Conservation (phyloP, 2,329 filamentous ascomycete genomes). For the Alternaria incomplexa region DNA sequence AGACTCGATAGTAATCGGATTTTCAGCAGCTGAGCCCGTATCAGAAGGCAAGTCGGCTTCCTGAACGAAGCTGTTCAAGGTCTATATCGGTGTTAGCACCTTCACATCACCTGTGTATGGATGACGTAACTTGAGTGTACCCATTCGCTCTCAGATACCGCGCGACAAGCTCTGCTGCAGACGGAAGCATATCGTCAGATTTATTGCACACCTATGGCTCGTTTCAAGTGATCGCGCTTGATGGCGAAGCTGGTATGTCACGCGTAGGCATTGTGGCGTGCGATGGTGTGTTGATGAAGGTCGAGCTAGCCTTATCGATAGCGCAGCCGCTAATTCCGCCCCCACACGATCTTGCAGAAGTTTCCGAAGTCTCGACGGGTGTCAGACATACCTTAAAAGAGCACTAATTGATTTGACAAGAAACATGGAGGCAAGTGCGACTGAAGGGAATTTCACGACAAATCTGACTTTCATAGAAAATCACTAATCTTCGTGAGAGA, state of each 20-base stretch:
- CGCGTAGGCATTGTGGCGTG: background rate
- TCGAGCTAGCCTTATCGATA: conserved; percentile 15
- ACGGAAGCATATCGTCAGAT: conserved; percentile 37
- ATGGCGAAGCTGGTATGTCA: background rate
- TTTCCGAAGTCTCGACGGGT: conserved; percentile 1
- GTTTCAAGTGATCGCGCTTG: background rate
- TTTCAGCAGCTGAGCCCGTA: conserved; percentile 51
- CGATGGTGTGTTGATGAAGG: background rate
- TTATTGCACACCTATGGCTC: no score
- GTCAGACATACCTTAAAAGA: background rate
- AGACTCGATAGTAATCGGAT: conserved; percentile 62
- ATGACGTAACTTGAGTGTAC: conserved; percentile 47
- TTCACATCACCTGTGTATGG: background rate
- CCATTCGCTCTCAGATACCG: conserved; percentile 50
- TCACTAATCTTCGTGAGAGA: conserved; percentile 9
- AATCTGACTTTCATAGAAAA: conserved; percentile 3
- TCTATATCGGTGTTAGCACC: conserved; percentile 48
- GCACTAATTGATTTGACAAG: background rate
- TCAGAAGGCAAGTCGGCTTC: conserved; percentile 62
- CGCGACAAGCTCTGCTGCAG: conserved; percentile 51
- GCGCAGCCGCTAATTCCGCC: background rate
- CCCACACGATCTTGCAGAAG: conserved; percentile 7
- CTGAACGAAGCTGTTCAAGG: conserved; percentile 62
- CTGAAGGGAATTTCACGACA: background rate
- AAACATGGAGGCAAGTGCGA: conserved; percentile 17